Base-by-base conservation (phyloP, 495 filamentous ascomycete genomes). In the Neurospora hispaniola region DNA sequence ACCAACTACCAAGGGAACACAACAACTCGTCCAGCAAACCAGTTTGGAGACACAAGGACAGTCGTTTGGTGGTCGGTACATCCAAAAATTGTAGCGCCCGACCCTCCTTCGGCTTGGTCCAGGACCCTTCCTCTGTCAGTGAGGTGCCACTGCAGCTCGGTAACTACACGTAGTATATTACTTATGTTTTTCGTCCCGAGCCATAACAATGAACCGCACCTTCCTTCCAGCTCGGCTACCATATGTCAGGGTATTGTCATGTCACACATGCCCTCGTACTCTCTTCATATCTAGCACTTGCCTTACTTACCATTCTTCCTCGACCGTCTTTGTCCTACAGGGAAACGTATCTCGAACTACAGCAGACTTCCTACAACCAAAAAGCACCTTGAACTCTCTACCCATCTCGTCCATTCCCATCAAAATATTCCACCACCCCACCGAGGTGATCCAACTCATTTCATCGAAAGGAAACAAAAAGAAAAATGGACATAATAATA, bases 401-500 rank as follows among this genome's bases (percentile, higher is more conserved):
- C 35, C 35, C 35, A 31, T 31, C 27, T 2, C 0, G 35, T 38
- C 35, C 35, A 38, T 38, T 6, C 35, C 35, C 0, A 38, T 38
- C 35, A 38, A 5, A 2, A 6, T 5, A 38, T 38, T 5, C 5
- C 35, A 38, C 35, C 35, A 38, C 3, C 4, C 35, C 35, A 38
- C 0, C 35, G 4, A 38, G 35, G 35, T 5, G 35, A 38, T 38
- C 35, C 35, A 38, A 38, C 35, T 5, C 35, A 38, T 4, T 38
- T 38, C 35, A 38, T 38, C 35, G 4, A 38, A 38, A 27, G 27
- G 27, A 1, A 38, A 38, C 2, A 38, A 0, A 38, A 4, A 38
- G 3, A 38, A 38, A 38, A 6, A 38, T 79, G 4, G 76, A 80
- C 73, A 79, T 89, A 39, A 75, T 87, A 41, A 81, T 89, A 62